Conservation (phyloP, 1,284 basidiomycete genomes). For the Exobasidium cylindrosporum region DNA sequence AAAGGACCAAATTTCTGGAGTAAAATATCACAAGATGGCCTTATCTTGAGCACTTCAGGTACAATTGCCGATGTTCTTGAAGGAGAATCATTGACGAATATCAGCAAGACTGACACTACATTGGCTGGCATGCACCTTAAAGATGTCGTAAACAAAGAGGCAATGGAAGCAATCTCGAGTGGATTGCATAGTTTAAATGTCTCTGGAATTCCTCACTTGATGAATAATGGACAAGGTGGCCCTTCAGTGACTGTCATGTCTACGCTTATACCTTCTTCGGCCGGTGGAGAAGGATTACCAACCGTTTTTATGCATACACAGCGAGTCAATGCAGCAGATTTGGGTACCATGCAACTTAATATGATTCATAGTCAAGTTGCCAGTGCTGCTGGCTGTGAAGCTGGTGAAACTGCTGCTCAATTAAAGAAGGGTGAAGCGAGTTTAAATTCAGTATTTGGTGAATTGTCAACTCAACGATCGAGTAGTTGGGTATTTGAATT, state of each 20-base stretch:
- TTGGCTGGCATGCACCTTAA: constrained; percentile 36
- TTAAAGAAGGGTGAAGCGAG: constrained; percentile 12
- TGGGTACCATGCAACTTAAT: background rate
- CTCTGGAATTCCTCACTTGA: constrained; percentile 34
- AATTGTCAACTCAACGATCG: constrained; percentile 40
- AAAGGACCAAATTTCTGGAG: constrained; percentile 41
- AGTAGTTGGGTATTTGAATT: constrained; percentile 48
- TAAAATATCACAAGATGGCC: constrained; percentile 42
- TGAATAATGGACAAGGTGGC: constrained; percentile 31
- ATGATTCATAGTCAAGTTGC: background rate
- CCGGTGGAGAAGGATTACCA: constrained; percentile 28
- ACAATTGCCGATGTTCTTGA: constrained; percentile 27
- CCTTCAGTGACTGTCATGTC: constrained; percentile 32
- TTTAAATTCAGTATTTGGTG: constrained; percentile 36
- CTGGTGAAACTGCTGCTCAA: constrained; percentile 25
- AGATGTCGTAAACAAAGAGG: constrained; percentile 39
- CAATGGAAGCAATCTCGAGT: constrained; percentile 34
- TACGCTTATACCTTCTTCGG: constrained; percentile 42
- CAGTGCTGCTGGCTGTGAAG: constrained; percentile 32
- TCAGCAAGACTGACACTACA: constrained; percentile 20
- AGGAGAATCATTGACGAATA: background rate
- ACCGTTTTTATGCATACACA: constrained; percentile 42
- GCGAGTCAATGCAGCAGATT: constrained; percentile 5
- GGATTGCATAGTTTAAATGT: constrained; percentile 32
- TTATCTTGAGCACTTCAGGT: constrained; percentile 38